Percentiles rank a stretch among this genome's conserved stretches.
These are phyloP conservation scores for Gossypium herbaceum DNA, from an alignment of 345 rosid genomes.

Conservation along the genomic window DNA sequence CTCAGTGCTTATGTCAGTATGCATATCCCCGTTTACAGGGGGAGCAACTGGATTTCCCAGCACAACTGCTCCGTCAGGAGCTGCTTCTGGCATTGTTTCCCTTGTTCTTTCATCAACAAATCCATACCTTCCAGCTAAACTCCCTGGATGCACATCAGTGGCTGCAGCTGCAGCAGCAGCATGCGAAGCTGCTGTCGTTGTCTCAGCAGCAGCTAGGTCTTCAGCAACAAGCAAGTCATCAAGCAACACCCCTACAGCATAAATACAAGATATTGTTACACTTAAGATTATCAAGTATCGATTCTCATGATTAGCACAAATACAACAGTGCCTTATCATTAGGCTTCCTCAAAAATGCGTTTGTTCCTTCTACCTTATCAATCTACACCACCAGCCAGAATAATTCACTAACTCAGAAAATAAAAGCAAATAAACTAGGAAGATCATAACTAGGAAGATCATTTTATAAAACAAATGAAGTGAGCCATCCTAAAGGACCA, in stretches of 20 bases:
- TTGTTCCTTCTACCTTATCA: not conserved
- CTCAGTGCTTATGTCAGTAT: constrained; percentile 91
- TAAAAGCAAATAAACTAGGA: not conserved
- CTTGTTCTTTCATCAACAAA: constrained; percentile 77
- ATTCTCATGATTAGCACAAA: not conserved
- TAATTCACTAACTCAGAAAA: not conserved
- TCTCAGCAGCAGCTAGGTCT: constrained; percentile 91
- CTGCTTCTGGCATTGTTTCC: constrained; percentile 56
- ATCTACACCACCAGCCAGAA: not conserved
- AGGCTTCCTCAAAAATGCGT: not conserved
- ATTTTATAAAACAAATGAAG: not conserved
- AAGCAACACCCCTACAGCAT: constrained; percentile 76
- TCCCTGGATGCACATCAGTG: constrained; percentile 52
- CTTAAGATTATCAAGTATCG: not conserved
- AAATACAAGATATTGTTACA: constrained; percentile 4
- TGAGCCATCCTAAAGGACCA: not conserved
- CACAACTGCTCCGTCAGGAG: constrained; percentile 77
- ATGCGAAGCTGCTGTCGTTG: constrained; percentile 84
- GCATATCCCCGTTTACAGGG: constrained; percentile 84
- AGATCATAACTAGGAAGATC: not conserved
- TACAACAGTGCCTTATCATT: not conserved
- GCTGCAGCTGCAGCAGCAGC: constrained; percentile 95
- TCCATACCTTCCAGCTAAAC: constrained; percentile 69
- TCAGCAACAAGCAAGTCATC: constrained; percentile 98
- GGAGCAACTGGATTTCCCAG: constrained; percentile 97